These are phyloP conservation scores for Rhizomucor pusillus DNA, from an alignment of 371 early-diverging fungal species.

Conservation along the genomic window DNA sequence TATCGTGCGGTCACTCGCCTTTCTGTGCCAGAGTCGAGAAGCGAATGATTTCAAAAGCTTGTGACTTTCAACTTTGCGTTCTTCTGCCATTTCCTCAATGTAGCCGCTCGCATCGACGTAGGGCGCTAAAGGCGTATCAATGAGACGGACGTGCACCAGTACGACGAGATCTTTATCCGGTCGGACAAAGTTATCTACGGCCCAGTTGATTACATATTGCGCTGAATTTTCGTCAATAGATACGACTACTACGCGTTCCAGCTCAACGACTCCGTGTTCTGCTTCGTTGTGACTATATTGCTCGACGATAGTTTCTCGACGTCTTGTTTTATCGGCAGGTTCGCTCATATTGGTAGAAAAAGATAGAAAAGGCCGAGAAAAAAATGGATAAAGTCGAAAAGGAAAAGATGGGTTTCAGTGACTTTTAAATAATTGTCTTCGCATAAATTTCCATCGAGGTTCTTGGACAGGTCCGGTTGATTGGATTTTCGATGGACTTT, in stretches of 20 bases:
- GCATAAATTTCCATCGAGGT: too few relatives aligned
- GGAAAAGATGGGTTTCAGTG: too few relatives aligned
- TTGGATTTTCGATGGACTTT: conserved; percentile 36
- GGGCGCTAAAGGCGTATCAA: conserved; percentile 40
- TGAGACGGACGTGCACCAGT: conserved; percentile 34
- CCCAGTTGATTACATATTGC: conserved; percentile 45
- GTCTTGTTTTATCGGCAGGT: neutral
- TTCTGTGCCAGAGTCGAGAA: conserved; percentile 21
- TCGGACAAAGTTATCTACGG: conserved; percentile 42
- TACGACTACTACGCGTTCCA: conserved; percentile 34
- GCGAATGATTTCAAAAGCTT: conserved; percentile 32
- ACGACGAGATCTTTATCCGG: conserved; percentile 39
- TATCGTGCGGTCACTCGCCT: conserved; percentile 14
- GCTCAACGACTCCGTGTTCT: conserved; percentile 2
- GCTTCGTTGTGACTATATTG: conserved; percentile 8
- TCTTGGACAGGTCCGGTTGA: too few relatives aligned
- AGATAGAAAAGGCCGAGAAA: too few relatives aligned
- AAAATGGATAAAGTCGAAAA: too few relatives aligned
- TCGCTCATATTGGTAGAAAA: neutral
- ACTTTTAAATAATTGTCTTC: too few relatives aligned
- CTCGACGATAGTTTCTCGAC: conserved; percentile 14
- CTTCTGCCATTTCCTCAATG: conserved; percentile 34
- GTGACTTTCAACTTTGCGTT: conserved; percentile 42
- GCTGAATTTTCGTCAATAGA: conserved; percentile 39
- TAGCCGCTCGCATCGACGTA: conserved; percentile 37